Base-by-base conservation (phyloP, 2,329 filamentous ascomycete genomes). In the Colletotrichum acutatum region DNA sequence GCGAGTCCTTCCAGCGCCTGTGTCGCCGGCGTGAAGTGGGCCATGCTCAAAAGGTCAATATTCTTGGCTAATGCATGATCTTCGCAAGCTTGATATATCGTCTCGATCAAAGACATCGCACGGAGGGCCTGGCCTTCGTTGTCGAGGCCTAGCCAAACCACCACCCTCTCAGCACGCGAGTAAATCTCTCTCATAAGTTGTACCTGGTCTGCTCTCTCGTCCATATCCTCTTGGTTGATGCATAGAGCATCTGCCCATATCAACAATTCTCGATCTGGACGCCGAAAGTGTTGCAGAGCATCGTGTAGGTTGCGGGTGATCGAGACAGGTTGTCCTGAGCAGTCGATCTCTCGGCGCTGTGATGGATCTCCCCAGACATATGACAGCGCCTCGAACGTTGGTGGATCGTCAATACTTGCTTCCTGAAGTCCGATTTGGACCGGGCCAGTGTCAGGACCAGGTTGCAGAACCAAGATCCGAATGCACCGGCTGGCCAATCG, bases 181-280 rank as follows among this genome's bases (percentile, higher is more conserved):
- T 75, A 77, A 7, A 77, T 74, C 8, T 74, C 46, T 1, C 60
- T 49, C 73, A 77, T 77, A 19, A 77, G 54, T 26, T 59, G 46
- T 19, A 77, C 67, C 59, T 77, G 76, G 3, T 66, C 19, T 19
- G 67, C 63, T 19, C 71, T 66, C 61, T 77, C 75, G 5, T 63
- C 30, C 11, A 68, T 16, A 16, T 77, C 69, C 0, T 65, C 64
- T 32, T 77, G 75, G 28, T 77, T 74, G 49, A 77, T 74, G 60
- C 71, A 76, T 9, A 77, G 26, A 4, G 72, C 75, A 66, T 77
- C 76, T 3, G 71, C 74, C 76, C 75, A 77, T 42, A 77, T 60
- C 22, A 61, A 52, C 19, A 37, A 11, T 2, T 24, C 49, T 12
- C n/a, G 5, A n/a, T 56, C 42, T 34, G 64, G 12, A n/a, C 19